phyloP scores from a whole-genome alignment of 805 yeast genomes.

The Metschnikowia kofuensis region DNA sequence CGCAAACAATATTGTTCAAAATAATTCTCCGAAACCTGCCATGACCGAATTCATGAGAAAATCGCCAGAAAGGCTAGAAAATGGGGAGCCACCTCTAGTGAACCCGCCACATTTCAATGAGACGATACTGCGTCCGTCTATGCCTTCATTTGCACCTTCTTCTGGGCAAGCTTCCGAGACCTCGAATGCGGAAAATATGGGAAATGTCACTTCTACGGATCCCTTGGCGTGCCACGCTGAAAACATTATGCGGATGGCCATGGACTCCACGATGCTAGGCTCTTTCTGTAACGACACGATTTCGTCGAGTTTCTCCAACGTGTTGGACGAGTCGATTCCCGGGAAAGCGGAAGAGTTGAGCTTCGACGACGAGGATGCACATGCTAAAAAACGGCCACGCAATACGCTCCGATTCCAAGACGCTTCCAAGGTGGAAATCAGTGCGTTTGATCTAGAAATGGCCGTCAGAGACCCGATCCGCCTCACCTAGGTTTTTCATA shows the following conservation, averaged over 20 bases:
- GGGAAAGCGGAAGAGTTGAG: conserved; percentile 17
- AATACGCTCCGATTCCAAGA: conserved; percentile 12
- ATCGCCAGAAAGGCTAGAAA: too few relatives aligned
- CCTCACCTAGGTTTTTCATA: background rate
- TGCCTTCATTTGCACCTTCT: too few relatives aligned
- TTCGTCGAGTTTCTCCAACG: conserved; percentile 32
- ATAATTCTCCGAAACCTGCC: background rate
- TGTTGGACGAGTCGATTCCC: conserved; percentile 31
- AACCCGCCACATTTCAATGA: background rate
- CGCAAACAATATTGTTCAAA: background rate
- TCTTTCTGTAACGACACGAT: conserved; percentile 38
- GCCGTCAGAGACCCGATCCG: conserved; percentile 25
- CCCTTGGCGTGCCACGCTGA: conserved; percentile 46
- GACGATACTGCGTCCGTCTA: background rate
- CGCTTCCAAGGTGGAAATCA: conserved; percentile 32
- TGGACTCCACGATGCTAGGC: conserved; percentile 45
- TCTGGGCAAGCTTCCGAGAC: background rate
- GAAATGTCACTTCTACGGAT: conserved; percentile 26
- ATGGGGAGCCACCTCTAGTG: too few relatives aligned
- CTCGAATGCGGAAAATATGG: background rate
- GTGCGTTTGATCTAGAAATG: conserved; percentile 35
- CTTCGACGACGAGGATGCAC: conserved; percentile 13
- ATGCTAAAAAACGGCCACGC: background rate
- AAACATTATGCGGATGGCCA: conserved; percentile 45
- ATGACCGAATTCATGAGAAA: background rate